phyloP scores from a whole-genome alignment of 148 eudicot species.

The Rhododendron kiyosumense region DNA sequence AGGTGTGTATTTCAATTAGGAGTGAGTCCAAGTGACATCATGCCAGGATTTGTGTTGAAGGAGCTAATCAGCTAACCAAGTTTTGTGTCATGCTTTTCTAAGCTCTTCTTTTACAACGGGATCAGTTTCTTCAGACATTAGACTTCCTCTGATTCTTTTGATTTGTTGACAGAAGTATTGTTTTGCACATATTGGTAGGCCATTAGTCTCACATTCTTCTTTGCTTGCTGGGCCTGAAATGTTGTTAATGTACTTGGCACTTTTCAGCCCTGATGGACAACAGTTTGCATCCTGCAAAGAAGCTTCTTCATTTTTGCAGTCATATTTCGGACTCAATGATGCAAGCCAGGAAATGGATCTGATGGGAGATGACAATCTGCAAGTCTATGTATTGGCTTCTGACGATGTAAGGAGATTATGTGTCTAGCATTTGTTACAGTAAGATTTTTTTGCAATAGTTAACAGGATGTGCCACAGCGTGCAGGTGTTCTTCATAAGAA shows the following conservation, averaged over 20 bases:
- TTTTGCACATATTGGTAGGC: not conserved
- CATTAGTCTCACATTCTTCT: not conserved
- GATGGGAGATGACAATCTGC: slow-evolving; percentile 27
- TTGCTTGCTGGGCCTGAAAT: slow-evolving; percentile 7
- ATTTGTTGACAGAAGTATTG: not conserved
- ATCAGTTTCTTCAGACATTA: not conserved
- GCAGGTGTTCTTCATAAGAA: slow-evolving; percentile 14
- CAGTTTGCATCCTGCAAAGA: slow-evolving; percentile 63
- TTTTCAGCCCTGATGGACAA: slow-evolving; percentile 60
- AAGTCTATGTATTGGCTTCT: slow-evolving; percentile 21
- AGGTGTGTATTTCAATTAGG: not conserved
- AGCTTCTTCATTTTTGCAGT: slow-evolving; percentile 45
- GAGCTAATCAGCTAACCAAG: not conserved
- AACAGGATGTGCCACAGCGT: slow-evolving; percentile 25
- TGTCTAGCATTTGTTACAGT: not conserved
- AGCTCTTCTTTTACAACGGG: not conserved
- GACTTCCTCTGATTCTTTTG: not conserved
- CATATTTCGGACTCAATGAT: slow-evolving; percentile 37
- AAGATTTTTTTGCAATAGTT: slow-evolving; percentile 4
- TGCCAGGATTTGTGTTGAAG: not conserved
- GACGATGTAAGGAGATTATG: slow-evolving; percentile 27
- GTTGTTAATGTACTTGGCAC: slow-evolving; percentile 10
- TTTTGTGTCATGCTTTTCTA: not conserved
- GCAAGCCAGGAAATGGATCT: slow-evolving; percentile 31
- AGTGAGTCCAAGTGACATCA: not conserved